A percentile compares a stretch with the other conserved stretches of the same genome.
Evolutionary conservation across 2,329 filamentous ascomycete species (phyloP).

Genomic region (Xylaria sp.): DNA sequence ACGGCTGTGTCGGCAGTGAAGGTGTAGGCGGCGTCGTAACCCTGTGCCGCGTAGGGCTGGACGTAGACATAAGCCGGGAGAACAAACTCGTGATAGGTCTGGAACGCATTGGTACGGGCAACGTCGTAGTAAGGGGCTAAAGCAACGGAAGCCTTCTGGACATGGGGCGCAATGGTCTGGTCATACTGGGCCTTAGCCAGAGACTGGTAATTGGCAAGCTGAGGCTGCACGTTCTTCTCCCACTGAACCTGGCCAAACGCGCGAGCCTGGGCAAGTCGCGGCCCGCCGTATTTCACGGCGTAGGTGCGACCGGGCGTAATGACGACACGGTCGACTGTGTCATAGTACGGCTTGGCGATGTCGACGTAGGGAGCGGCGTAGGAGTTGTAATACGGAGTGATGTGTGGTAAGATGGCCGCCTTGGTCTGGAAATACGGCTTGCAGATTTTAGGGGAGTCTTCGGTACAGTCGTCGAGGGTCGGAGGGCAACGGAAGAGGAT

Average conservation of each 20-base stretch:
- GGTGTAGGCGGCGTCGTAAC: constrained; percentile 66
- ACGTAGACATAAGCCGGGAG: constrained; percentile 76
- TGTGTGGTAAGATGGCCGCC: constrained; percentile 67
- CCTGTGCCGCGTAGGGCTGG: constrained; percentile 71
- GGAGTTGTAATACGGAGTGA: constrained; percentile 81
- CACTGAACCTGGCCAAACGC: constrained; percentile 72
- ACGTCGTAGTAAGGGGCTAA: constrained; percentile 74
- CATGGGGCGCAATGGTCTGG: constrained; percentile 70
- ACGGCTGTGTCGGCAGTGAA: constrained; percentile 72
- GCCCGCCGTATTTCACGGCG: constrained; percentile 74
- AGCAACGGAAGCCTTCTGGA: constrained; percentile 61
- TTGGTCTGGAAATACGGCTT: constrained; percentile 75
- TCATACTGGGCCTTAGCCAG: constrained; percentile 70
- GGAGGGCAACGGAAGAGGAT: constrained; percentile 82
- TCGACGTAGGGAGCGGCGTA: constrained; percentile 86
- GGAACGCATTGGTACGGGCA: constrained; percentile 62
- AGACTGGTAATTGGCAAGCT: constrained; percentile 66
- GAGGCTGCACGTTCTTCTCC: constrained; percentile 76
- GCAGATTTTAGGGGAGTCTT: constrained; percentile 76
- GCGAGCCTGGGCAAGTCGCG: constrained; percentile 68
- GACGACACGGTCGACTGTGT: constrained; percentile 62
- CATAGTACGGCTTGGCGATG: constrained; percentile 74
- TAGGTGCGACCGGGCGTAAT: constrained; percentile 70
- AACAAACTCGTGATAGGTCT: constrained; percentile 72
- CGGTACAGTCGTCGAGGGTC: constrained; percentile 66